Base-by-base conservation (phyloP, 768 basidiomycete genomes). In the Pleurotus sapidus region DNA sequence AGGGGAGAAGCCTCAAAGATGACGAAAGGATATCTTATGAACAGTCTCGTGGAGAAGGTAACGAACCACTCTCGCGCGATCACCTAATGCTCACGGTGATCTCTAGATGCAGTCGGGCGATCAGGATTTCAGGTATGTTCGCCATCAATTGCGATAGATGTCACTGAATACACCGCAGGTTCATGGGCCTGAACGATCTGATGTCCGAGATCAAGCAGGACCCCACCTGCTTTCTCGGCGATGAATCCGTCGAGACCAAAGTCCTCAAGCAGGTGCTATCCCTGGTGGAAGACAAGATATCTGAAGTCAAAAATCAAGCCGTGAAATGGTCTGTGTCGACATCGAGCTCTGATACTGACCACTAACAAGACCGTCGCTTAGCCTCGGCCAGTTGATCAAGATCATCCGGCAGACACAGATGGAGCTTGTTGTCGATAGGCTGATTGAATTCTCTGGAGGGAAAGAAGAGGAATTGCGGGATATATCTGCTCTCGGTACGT, bases 271-370 rank as follows among this genome's bases (percentile, higher is more conserved):
- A 90, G 69, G 94, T 98, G 1, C 78, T 98, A 43, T 77, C 84
- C 34, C 82, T 98, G 17, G 88, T 98, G 4, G 90, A 92, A 67
- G 97, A 99, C 74, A 89, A 88, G 72, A 98, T 95, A 63, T 94
- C 94, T 6, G 97, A 99, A 77, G 97, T 98, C 61, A 98, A 98
- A 79, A 97, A 97, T 67, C 89, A 93, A 70, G 93, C 94, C 2
- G 96, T 97, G 8, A 94, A 95, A 76, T 95, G 94, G 96, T 91
- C 63, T 54, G 82, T 68, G n/a, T n/a, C n/a, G 38, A 1, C 24
- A 46, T 46, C 14, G 12, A n/a, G 25, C 18, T 37, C 6, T 62
- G n/a, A 63, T 59, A 50, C 62, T 57, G 17, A 43, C 37, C 40
- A 3, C 46, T 56, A 30, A 39, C 37, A 0, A 53, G n/a, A 24